Evolutionary conservation across 805 yeast species (phyloP), one percentile per base, ranked within the genome.

Genomic region (Pichia eremophila): DNA sequence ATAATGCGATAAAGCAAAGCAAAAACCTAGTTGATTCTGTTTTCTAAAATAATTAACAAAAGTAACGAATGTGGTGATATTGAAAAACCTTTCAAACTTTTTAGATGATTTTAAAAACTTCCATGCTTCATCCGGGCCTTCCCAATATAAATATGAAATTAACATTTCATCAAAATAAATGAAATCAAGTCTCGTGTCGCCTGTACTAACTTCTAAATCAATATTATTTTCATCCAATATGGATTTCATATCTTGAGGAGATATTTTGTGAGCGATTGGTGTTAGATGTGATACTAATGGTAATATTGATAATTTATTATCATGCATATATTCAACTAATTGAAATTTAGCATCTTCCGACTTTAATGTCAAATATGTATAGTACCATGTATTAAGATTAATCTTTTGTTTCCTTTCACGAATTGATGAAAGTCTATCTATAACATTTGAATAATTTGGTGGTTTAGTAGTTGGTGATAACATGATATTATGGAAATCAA

Each of bases 341-440:
- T 52, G 45, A 1, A 57, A 8, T 42, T 57, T 54, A 2, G 58
- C 46, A 19, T 51, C 51, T 3, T 51, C 46, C 2, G 48, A 46
- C 27, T 49, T 47, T 17, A 63, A 51, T 27, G 55, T 43, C 10
- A 57, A 48, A 40, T 55, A 61, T 2, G 59, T 29, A 27, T 52
- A 54, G 43, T 63, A 63, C 64, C 65, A 63, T 4, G 66, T 62
- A 29, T 60, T 59, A 9, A 48, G 39, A 43, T 62, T 62, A 1
- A 27, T 18, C 9, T 44, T 39, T 8, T 54, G 50, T 7, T 34
- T 34, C 9, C 46, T 46, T 2, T 45, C 44, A 31, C 48, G 40
- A 31, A 59, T 38, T 9, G 35, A 41, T 40, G 58, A 57, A 12
- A 62, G 42, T 25, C 59, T 34, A 31, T 51, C 56, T 11, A 60